Percentiles rank a stretch among this genome's conserved stretches.
phyloP scores from a whole-genome alignment of 257 asterid genomes.

The Craterostigma plantagineum region DNA sequence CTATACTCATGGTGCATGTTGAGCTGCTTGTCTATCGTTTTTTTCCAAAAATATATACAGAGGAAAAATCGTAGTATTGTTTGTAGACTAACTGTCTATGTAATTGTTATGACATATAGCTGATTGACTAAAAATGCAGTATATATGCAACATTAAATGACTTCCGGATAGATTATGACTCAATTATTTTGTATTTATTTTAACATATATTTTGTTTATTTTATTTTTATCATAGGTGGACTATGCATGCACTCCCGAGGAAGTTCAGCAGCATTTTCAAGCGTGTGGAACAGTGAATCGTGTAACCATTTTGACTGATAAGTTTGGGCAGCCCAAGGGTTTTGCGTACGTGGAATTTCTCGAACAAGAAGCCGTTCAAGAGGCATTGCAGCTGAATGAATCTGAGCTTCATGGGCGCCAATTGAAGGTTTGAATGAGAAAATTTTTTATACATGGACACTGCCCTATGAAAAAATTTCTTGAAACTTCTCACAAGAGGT shows the following conservation, averaged over 20 bases:
- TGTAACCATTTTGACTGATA: constrained; percentile 85
- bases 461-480: too few relatives aligned
- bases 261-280: constrained; percentile 96
- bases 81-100: too few relatives aligned
- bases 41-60: too few relatives aligned
- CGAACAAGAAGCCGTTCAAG: constrained; percentile 77
- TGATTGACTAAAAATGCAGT: neutral
- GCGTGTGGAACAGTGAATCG: constrained; percentile 91
- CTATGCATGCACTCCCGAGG: constrained; percentile 96
- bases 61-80: too few relatives aligned
- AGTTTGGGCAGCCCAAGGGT: constrained; percentile 97
- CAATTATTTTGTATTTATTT: neutral
- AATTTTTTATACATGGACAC: neutral
- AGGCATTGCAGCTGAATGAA: constrained; percentile 76
- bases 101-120: neutral
- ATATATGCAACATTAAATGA: neutral
- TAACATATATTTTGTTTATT: constrained; percentile 3
- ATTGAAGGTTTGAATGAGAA: constrained; percentile 37
- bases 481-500: too few relatives aligned
- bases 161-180: neutral
- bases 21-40: too few relatives aligned
- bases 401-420: constrained; percentile 97
- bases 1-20: too few relatives aligned
- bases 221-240: constrained; percentile 51
- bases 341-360: constrained; percentile 88